phyloP scores from a whole-genome alignment of 2,329 filamentous ascomycete species.

The Exophiala xenobiotica region DNA sequence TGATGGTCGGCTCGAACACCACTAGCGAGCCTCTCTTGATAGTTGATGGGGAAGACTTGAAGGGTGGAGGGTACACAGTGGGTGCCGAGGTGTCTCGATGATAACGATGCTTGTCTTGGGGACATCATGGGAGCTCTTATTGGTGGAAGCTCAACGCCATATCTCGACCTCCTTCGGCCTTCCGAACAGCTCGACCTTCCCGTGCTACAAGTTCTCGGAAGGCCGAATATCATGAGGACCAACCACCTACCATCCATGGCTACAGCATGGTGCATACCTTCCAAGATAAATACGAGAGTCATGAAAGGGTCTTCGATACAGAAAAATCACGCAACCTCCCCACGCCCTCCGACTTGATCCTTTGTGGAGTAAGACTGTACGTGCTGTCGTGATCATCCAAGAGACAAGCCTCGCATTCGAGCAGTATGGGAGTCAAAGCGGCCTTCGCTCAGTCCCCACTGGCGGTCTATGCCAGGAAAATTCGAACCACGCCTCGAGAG shows the following conservation, averaged over 20 bases:
- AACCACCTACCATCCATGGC: not conserved
- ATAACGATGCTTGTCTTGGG: too few species aligned
- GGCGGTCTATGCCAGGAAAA: constrained; percentile 13
- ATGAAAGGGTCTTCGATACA: not conserved
- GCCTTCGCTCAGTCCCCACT: constrained; percentile 13
- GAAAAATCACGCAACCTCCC: not conserved
- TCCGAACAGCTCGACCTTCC: not conserved
- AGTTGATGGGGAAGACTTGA: too few species aligned
- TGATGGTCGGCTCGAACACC: too few species aligned
- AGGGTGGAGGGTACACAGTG: too few species aligned
- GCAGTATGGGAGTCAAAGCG: constrained; percentile 16
- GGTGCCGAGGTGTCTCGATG: not conserved
- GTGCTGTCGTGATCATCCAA: too few species aligned
- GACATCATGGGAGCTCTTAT: too few species aligned
- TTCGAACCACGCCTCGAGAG: constrained; percentile 11
- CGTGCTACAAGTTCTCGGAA: not conserved
- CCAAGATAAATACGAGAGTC: not conserved
- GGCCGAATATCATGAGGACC: not conserved
- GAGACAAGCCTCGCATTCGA: constrained; percentile 10
- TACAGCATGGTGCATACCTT: not conserved
- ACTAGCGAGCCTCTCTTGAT: too few species aligned
- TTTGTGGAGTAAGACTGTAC: not conserved
- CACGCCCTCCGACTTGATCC: not conserved
- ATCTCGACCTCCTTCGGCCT: too few species aligned
- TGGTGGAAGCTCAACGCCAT: too few species aligned